Percentiles rank a stretch among this genome's conserved stretches.
Evolutionary conservation across 306 rosid species (phyloP).

Genomic region (Casuarina equisetifolia): DNA sequence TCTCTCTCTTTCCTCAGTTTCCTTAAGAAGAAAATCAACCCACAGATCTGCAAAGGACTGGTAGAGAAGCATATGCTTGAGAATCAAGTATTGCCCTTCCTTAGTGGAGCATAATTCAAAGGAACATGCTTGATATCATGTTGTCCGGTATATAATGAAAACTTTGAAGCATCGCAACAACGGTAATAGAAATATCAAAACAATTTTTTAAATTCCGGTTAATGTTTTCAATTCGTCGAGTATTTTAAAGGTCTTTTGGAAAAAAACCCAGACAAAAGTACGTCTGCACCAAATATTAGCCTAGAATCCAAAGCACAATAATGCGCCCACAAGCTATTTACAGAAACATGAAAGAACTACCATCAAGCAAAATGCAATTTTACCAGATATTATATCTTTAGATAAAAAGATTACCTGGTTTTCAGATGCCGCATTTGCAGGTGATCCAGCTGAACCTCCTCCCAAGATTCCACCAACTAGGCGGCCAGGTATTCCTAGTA

Average conservation of each 20-base stretch:
- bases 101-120: not conserved
- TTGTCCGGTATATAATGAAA: not conserved
- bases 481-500: constrained; percentile 90
- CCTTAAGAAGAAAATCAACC: constrained; percentile 99
- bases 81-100: not conserved
- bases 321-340: not conserved
- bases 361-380: not conserved
- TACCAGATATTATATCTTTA: not conserved
- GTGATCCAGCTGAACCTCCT: constrained; percentile 57
- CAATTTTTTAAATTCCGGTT: not conserved
- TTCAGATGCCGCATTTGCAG: constrained; percentile 57
- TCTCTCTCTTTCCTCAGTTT: constrained; percentile 82
- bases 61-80: constrained; percentile 14
- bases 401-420: constrained; percentile 54
- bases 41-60: constrained; percentile 99
- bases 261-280: not conserved
- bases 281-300: not conserved
- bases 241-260: not conserved
- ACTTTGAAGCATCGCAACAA: not conserved
- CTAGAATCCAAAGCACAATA: not conserved
- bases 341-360: not conserved
- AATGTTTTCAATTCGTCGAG: not conserved
- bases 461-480: constrained; percentile 92
- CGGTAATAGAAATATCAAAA: not conserved
- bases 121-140: not conserved